Base-by-base conservation (phyloP, 2,329 filamentous ascomycete species). In the Aspergillus flavus region DNA sequence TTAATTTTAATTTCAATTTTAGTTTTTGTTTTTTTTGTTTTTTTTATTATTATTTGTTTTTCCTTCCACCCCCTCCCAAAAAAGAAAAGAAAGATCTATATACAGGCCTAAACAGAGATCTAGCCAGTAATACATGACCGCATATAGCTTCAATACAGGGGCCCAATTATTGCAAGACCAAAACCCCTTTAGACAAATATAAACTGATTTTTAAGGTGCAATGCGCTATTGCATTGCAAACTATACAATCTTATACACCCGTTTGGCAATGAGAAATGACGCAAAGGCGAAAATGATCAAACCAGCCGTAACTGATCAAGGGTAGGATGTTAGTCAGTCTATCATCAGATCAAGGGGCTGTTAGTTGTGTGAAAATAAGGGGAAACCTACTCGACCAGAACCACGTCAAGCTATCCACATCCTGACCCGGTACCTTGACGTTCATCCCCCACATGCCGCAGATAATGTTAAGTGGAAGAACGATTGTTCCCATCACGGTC, bases 391-490 rank as follows among this genome's bases (percentile, higher is more conserved):
- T 83, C 19, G 83, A 87, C 75, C 84, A 87, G 76, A 94, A 95
- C 91, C 91, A 95, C 28, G 81, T 82, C 58, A 94, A 79, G 71
- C 91, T 91, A 68, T 96, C 93, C 63, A 89, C 82, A 53, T 94
- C 90, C 77, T 98, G 94, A 1, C 95, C 95, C 0, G 95, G 95
- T 0, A 99, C 95, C 83, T 92, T 93, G 41, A 94, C 91, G 83
- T 99, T 99, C 94, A 98, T 98, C 58, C 94, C 95, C 94, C 94
- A 99, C 72, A 98, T 88, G 69, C 95, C 95, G 2, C 95, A 98
- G 72, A 99, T 94, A 75, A 99, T 96, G 76, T 99, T 99, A 94
- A 99, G 97, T 12, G 95, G 95, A 61, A 99, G 83, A 3, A 99
- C 94, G 69, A 99, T 98, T 6, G 95, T 99, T 68, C 95, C 95